phyloP scores from a whole-genome alignment of 1,284 basidiomycete species.

The Ganoderma sinense region DNA sequence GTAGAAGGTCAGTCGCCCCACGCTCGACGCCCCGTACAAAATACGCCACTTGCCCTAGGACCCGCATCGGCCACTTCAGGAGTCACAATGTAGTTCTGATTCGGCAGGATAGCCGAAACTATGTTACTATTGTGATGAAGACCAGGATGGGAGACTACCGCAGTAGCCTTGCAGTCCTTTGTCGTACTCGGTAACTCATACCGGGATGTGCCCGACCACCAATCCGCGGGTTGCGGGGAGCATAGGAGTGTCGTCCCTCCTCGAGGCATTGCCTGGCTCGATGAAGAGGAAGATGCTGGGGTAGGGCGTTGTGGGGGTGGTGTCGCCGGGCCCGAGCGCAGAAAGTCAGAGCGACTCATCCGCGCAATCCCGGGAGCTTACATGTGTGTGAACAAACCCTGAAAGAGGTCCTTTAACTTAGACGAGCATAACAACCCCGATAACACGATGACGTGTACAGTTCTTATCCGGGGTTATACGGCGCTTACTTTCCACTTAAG shows the following conservation, averaged over 20 bases:
- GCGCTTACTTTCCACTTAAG: background rate
- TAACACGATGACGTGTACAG: background rate
- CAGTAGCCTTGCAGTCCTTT: constrained; percentile 25
- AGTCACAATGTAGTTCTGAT: constrained; percentile 5
- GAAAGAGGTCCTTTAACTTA: too few species aligned
- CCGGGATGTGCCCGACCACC: constrained; percentile 10
- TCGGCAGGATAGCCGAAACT: background rate
- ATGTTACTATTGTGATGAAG: constrained; percentile 16
- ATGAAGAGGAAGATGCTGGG: background rate
- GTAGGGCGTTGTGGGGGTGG: constrained; percentile 3
- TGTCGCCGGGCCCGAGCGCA: constrained; percentile 12
- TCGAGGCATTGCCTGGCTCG: constrained; percentile 7
- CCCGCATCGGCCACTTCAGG: background rate
- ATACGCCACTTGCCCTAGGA: constrained; percentile 21
- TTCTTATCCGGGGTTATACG: background rate
- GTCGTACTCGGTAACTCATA: constrained; percentile 9
- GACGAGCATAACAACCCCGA: background rate
- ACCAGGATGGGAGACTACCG: constrained; percentile 12
- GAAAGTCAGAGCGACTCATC: background rate
- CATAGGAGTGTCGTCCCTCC: constrained; percentile 6
- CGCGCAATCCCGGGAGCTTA: constrained; percentile 4
- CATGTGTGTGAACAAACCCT: background rate
- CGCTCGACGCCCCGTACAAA: background rate
- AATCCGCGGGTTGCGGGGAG: constrained; percentile 4
- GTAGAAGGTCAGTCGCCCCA: background rate